Evolutionary conservation across 1,139 yeast genomes (phyloP).

Genomic region (Geotrichum candidum): DNA sequence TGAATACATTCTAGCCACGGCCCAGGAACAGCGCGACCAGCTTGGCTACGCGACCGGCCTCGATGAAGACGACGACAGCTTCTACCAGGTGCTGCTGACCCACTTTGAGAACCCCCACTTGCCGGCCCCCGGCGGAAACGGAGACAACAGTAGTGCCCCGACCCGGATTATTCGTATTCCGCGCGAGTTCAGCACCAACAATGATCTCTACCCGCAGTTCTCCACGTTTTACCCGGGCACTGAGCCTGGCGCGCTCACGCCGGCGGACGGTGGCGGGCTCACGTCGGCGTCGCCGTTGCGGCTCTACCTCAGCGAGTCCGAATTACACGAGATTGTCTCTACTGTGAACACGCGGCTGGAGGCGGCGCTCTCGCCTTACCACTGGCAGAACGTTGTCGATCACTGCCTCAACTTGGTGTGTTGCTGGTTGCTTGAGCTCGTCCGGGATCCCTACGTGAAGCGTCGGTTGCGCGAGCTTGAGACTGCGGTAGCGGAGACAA

Average conservation of each 20-base stretch:
- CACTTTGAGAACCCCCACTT: constrained; percentile 19
- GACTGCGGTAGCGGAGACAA: constrained; percentile 41
- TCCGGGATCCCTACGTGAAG: constrained; percentile 25
- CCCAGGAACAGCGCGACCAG: constrained; percentile 8
- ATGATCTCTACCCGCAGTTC: constrained; percentile 48
- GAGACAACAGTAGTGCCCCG: background rate
- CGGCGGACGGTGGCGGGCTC: constrained; percentile 3
- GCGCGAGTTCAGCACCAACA: constrained; percentile 42
- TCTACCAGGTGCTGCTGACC: constrained; percentile 10
- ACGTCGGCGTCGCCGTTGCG: constrained; percentile 45
- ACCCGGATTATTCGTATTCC: constrained; percentile 61
- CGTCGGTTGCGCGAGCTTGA: constrained; percentile 42
- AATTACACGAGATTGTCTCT: constrained; percentile 41
- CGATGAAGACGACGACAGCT: background rate
- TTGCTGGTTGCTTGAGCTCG: constrained; percentile 11
- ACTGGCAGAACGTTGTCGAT: constrained; percentile 38
- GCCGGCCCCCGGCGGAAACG: background rate
- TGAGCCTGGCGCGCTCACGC: constrained; percentile 56
- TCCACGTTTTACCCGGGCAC: constrained; percentile 53
- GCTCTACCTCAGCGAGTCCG: constrained; percentile 36
- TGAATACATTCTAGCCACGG: constrained; percentile 21
- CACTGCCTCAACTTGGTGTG: constrained; percentile 28
- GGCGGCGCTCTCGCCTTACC: constrained; percentile 41
- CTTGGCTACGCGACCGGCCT: constrained; percentile 8
- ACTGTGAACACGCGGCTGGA: constrained; percentile 43